A percentile compares a stretch with the other conserved stretches of the same genome.
These are phyloP conservation scores for Phytopythium ostracodes DNA, from an alignment of 352 stramenopile genomes.

Conservation along the genomic window DNA sequence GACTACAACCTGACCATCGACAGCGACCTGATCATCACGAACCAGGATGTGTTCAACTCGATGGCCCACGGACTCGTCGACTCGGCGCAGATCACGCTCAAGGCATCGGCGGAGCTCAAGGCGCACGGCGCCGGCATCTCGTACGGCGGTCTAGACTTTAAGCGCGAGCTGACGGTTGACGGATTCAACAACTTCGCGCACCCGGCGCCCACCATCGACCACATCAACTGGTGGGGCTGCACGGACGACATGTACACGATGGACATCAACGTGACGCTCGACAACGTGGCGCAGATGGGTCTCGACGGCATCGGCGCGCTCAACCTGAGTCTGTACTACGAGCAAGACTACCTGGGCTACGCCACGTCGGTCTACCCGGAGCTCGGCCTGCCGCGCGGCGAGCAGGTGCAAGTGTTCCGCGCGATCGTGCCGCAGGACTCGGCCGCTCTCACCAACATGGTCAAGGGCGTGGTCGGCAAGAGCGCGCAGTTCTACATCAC, in stretches of 20 bases:
- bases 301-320: slow-evolving; percentile 55
- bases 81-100: slow-evolving; percentile 29
- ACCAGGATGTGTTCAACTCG: slow-evolving; percentile 36
- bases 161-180: slow-evolving; percentile 36
- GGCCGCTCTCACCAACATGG: slow-evolving; percentile 32
- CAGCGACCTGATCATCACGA: slow-evolving; percentile 25
- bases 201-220: slow-evolving; percentile 40
- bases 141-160: slow-evolving; percentile 43
- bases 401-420: slow-evolving; percentile 44
- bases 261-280: slow-evolving; percentile 58
- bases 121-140: slow-evolving; percentile 44
- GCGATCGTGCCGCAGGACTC: slow-evolving; percentile 32
- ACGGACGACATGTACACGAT: slow-evolving; percentile 38
- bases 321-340: slow-evolving; percentile 70
- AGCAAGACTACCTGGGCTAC: slow-evolving; percentile 58
- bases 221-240: slow-evolving; percentile 49
- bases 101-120: slow-evolving; percentile 31
- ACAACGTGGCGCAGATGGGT: slow-evolving; percentile 42
- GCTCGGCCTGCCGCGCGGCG: slow-evolving; percentile 44
- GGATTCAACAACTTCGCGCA: slow-evolving; percentile 58
- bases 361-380: slow-evolving; percentile 37
- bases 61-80: slow-evolving; percentile 40
- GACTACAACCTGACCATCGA: slow-evolving; percentile 54
- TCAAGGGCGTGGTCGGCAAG: slow-evolving; percentile 26
- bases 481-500: slow-evolving; percentile 52